These are phyloP conservation scores for Metrosideros polymorpha DNA, from an alignment of 441 rosid species.

Conservation along the genomic window DNA sequence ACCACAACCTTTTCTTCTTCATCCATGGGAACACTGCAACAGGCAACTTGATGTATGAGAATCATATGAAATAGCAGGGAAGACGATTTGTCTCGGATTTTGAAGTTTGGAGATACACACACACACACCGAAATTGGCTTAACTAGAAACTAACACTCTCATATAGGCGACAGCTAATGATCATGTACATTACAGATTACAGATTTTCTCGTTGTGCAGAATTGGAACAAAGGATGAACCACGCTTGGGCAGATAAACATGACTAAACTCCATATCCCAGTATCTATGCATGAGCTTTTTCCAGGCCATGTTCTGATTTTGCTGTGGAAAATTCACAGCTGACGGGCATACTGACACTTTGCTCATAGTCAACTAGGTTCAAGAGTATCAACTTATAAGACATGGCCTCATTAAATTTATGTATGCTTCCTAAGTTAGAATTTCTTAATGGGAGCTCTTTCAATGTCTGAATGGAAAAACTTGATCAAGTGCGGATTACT, in stretches of 20 bases:
- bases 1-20: constrained; percentile 71
- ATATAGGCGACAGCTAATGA: background rate
- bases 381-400: background rate
- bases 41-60: background rate
- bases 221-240: background rate
- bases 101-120: background rate
- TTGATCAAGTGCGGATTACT: background rate
- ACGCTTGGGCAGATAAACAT: background rate
- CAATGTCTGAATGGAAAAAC: background rate
- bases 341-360: background rate
- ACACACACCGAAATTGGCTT: background rate
- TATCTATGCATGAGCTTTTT: background rate
- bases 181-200: background rate
- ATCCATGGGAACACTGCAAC: constrained; percentile 90
- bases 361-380: background rate
- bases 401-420: background rate
- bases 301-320: background rate
- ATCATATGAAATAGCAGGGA: background rate
- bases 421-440: background rate
- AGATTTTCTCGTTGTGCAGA: background rate
- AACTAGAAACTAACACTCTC: background rate
- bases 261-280: background rate
- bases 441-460: background rate
- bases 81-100: background rate
- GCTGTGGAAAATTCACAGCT: background rate